Evolutionary conservation across 2,329 filamentous ascomycete genomes (phyloP).

Genomic region (Trichoderma cornu-damae): DNA sequence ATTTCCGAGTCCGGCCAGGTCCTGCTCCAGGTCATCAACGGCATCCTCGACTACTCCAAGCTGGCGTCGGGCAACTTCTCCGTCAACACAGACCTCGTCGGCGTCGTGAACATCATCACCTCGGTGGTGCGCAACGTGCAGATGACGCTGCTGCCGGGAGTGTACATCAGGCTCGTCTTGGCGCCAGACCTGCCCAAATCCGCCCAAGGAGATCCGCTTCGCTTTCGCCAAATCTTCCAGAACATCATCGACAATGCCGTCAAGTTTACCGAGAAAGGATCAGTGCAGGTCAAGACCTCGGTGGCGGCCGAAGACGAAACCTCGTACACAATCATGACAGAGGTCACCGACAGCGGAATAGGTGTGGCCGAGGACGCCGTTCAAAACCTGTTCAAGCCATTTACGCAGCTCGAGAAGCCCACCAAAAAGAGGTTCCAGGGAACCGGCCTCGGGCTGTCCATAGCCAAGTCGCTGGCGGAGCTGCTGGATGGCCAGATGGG

Average conservation of each 20-base stretch:
- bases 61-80: constrained; percentile 56
- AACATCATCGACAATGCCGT: constrained; percentile 57
- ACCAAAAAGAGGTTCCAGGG: constrained; percentile 51
- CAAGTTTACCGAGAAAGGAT: constrained; percentile 56
- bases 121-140: constrained; percentile 49
- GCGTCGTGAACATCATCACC: constrained; percentile 41
- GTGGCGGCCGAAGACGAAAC: constrained; percentile 39
- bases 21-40: constrained; percentile 57
- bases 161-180: constrained; percentile 42
- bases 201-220: constrained; percentile 52
- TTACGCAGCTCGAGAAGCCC: constrained; percentile 50
- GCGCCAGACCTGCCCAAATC: constrained; percentile 44
- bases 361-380: constrained; percentile 44
- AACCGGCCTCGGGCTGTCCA: constrained; percentile 52
- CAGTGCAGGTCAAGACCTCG: constrained; percentile 41
- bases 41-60: constrained; percentile 63
- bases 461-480: constrained; percentile 52
- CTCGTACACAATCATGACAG: constrained; percentile 44
- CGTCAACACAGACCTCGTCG: constrained; percentile 48
- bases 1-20: constrained; percentile 56
- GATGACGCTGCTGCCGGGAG: constrained; percentile 41
- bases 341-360: constrained; percentile 51
- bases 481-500: constrained; percentile 49
- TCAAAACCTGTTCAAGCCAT: constrained; percentile 50
- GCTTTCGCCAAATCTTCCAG: constrained; percentile 58